Evolutionary conservation across 2,329 filamentous ascomycete genomes (phyloP), one percentile per base, ranked within the genome.

Genomic region (Diaporthe caulivora): DNA sequence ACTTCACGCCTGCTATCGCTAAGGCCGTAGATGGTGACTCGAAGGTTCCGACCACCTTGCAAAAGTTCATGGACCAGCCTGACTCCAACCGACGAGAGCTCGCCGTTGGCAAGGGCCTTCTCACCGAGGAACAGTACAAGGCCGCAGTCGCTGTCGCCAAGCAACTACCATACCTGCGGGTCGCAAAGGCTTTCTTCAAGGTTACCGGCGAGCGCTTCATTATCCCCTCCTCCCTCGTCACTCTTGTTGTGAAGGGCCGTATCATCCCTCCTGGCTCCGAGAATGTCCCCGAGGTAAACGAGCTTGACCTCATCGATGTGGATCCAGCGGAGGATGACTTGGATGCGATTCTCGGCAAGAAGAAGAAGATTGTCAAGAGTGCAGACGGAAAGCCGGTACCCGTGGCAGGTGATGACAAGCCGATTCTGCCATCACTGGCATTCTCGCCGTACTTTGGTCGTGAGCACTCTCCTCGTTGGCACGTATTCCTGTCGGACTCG

Each of bases 181-280:
- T 99, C 15, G 94, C 95, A 80, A 97, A 95, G 85, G 94, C 95
- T 10, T 99, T 98, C 85, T 99, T 99, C 91, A 99, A 99, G 87
- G 97, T 99, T 58, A 92, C 95, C 69, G 97, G 97, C 80, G 97
- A 99, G 85, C 94, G 93, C 77, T 93, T 93, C 82, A 94, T 99
- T 80, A 97, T 96, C 42, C 95, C 97, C 9, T 94, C 93, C 73
- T 97, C 95, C 72, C 89, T 99, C 49, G 96, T 98, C 29, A 96
- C 95, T 75, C 92, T 99, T 40, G 95, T 99, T 68, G 91, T 99
- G 81, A 99, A 99, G 87, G 95, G 94, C 42, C 95, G 97, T 72
- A 93, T 98, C 80, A 92, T 98, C 62, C 97, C 97, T 8, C 95
- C 97, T 5, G 96, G 95, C 58, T 92, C 91, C 76, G 89, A 90